phyloP scores from a whole-genome alignment of 1,284 basidiomycete species.

The Trametes polyzona region DNA sequence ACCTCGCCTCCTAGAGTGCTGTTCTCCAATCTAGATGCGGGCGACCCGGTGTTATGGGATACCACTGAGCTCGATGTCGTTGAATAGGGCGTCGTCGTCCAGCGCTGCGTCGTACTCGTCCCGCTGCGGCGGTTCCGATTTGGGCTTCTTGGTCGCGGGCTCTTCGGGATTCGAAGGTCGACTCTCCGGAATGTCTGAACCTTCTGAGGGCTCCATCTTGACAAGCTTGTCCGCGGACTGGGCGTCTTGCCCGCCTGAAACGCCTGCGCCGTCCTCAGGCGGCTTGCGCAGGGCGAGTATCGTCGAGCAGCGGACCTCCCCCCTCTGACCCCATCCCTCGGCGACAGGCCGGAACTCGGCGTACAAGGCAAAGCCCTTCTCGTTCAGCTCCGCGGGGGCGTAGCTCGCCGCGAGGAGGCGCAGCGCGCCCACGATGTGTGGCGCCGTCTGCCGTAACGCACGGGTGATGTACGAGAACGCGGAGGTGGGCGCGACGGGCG shows the following conservation, averaged over 20 bases:
- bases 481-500: conserved; percentile 71
- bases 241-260: neutral
- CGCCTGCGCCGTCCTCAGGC: conserved; percentile 13
- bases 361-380: conserved; percentile 73
- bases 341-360: conserved; percentile 74
- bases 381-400: conserved; percentile 66
- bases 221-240: conserved; percentile 20
- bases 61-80: conserved; percentile 40
- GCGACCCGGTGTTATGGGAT: conserved; percentile 36
- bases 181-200: neutral
- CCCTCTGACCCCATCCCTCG: conserved; percentile 75
- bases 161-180: conserved; percentile 25
- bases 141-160: conserved; percentile 45
- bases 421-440: conserved; percentile 80
- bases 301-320: conserved; percentile 63
- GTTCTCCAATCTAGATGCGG: conserved; percentile 13
- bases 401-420: conserved; percentile 78
- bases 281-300: conserved; percentile 61
- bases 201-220: conserved; percentile 24
- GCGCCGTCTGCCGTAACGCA: conserved; percentile 75
- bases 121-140: conserved; percentile 35
- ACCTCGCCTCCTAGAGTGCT: conserved; percentile 23
- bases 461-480: conserved; percentile 86
- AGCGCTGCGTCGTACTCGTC: conserved; percentile 58
- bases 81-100: conserved; percentile 51